These are phyloP conservation scores for Pseudomicrostroma phylloplanum DNA, from an alignment of 1,284 basidiomycete genomes.

Conservation along the genomic window DNA sequence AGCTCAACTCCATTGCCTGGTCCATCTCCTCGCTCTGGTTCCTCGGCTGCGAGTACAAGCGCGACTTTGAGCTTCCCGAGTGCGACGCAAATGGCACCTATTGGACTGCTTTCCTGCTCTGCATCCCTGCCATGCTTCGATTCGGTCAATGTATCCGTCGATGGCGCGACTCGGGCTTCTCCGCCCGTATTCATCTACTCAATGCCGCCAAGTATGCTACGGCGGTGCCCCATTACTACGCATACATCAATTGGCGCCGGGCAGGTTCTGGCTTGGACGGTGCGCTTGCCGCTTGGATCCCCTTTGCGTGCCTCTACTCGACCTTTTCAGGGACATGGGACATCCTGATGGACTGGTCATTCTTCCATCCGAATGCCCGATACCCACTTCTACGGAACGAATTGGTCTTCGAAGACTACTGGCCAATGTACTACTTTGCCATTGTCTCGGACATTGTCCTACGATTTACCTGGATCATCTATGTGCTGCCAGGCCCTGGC, in stretches of 20 bases:
- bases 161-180: slow-evolving; percentile 64
- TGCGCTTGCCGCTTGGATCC: slow-evolving; percentile 44
- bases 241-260: slow-evolving; percentile 47
- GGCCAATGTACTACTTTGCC: slow-evolving; percentile 54
- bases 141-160: slow-evolving; percentile 79
- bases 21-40: slow-evolving; percentile 56
- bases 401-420: slow-evolving; percentile 52
- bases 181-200: slow-evolving; percentile 69
- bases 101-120: slow-evolving; percentile 55
- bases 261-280: slow-evolving; percentile 21
- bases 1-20: slow-evolving; percentile 49
- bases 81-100: slow-evolving; percentile 39
- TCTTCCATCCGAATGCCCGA: slow-evolving; percentile 61
- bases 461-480: slow-evolving; percentile 75
- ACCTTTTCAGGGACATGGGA: slow-evolving; percentile 76
- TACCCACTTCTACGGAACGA: slow-evolving; percentile 69
- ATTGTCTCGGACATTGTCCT: slow-evolving; percentile 63
- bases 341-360: slow-evolving; percentile 56
- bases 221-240: slow-evolving; percentile 26
- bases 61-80: slow-evolving; percentile 24
- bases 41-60: slow-evolving; percentile 63
- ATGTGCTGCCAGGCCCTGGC: slow-evolving; percentile 61
- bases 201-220: slow-evolving; percentile 56
- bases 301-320: slow-evolving; percentile 63
- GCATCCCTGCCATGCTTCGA: slow-evolving; percentile 67